These are phyloP conservation scores for Tolypocladium sp. DNA, from an alignment of 2,329 filamentous ascomycete genomes.

Conservation along the genomic window DNA sequence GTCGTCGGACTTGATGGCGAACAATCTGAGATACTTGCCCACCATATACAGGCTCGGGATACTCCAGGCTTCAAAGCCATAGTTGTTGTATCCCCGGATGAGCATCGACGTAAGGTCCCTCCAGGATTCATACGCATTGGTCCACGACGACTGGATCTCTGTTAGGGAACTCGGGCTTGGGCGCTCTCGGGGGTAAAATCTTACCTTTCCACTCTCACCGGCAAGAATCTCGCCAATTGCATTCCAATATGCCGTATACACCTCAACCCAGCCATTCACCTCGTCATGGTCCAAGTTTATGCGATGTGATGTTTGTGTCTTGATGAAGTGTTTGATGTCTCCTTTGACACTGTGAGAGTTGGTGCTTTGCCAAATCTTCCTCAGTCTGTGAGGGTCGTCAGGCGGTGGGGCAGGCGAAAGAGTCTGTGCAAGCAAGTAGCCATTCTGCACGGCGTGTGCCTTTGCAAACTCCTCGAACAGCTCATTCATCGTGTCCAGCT, in stretches of 20 bases:
- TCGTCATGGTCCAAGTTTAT: slow-evolving; percentile 56
- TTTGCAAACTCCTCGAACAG: slow-evolving; percentile 65
- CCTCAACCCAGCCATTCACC: slow-evolving; percentile 73
- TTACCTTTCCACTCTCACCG: slow-evolving; percentile 29
- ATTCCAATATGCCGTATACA: slow-evolving; percentile 79
- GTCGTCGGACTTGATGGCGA: slow-evolving; percentile 85
- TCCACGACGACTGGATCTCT: slow-evolving; percentile 51
- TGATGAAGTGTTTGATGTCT: slow-evolving; percentile 66
- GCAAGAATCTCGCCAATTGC: slow-evolving; percentile 65
- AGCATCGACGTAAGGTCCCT: slow-evolving; percentile 72
- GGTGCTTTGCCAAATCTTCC: slow-evolving; percentile 61
- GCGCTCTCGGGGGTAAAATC: not conserved
- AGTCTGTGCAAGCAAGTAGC: slow-evolving; percentile 64
- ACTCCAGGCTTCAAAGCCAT: slow-evolving; percentile 79
- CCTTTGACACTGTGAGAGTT: slow-evolving; percentile 55
- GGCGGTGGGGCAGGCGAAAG: slow-evolving; percentile 61
- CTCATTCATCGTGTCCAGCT: slow-evolving; percentile 50
- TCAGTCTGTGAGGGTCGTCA: slow-evolving; percentile 55
- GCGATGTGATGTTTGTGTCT: slow-evolving; percentile 46
- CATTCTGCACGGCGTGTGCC: slow-evolving; percentile 56
- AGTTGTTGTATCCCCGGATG: slow-evolving; percentile 70
- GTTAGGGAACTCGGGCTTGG: slow-evolving; percentile 7
- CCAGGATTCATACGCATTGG: slow-evolving; percentile 81
- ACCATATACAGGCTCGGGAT: slow-evolving; percentile 82
- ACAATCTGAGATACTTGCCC: slow-evolving; percentile 76